phyloP scores from a whole-genome alignment of 2,329 filamentous ascomycete genomes.

The Neoscytalidium dimidiatum region DNA sequence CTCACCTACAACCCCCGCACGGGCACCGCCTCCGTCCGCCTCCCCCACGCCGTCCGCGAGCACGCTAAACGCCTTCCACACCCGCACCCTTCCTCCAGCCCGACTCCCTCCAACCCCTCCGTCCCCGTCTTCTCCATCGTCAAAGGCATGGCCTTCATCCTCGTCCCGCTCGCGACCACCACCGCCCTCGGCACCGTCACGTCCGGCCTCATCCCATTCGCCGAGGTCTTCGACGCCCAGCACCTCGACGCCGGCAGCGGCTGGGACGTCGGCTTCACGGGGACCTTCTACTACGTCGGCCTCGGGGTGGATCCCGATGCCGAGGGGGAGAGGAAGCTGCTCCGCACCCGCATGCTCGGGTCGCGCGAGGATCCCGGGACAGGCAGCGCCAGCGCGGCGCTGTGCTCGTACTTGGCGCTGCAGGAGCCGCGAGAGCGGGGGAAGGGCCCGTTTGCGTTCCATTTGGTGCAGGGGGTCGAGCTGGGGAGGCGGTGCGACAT shows the following conservation, averaged over 20 bases:
- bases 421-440: conserved; percentile 32
- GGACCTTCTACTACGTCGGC: conserved; percentile 62
- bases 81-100: conserved; percentile 10
- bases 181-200: conserved; percentile 57
- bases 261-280: conserved; percentile 57
- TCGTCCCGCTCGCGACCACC: conserved; percentile 62
- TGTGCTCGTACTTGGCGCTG: conserved; percentile 47
- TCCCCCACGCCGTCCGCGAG: conserved; percentile 68
- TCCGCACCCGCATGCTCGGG: conserved; percentile 64
- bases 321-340: neutral
- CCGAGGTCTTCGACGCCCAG: conserved; percentile 41
- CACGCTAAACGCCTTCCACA: conserved; percentile 47
- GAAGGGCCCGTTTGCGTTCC: neutral
- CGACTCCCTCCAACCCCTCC: conserved; percentile 21
- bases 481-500: conserved; percentile 54
- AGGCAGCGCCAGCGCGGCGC: conserved; percentile 51
- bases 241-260: conserved; percentile 52
- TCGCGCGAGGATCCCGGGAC: conserved; percentile 53
- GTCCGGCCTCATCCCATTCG: conserved; percentile 38
- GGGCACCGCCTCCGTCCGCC: conserved; percentile 34
- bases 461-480: conserved; percentile 48
- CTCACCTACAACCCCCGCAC: neutral
- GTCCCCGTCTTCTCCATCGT: conserved; percentile 57
- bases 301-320: conserved; percentile 22
- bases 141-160: conserved; percentile 71